Conservation (phyloP, 345 rosid genomes). For the Bruguiera sexangula region DNA sequence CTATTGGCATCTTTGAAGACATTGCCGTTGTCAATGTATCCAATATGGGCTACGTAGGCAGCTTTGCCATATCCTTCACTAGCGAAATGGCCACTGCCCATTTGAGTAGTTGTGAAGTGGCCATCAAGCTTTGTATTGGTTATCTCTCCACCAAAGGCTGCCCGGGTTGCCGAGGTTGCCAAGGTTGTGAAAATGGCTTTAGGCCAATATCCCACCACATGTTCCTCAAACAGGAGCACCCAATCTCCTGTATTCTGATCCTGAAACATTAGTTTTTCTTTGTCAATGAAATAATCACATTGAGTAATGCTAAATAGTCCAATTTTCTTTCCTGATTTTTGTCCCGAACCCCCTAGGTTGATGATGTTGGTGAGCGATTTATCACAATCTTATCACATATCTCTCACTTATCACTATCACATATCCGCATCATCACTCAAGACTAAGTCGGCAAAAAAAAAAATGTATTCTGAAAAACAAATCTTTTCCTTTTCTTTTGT, state of each 20-base stretch:
- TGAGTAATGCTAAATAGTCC: too few relatives aligned
- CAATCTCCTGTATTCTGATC: constrained; percentile 4
- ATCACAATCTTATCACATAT: too few relatives aligned
- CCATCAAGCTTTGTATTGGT: background rate
- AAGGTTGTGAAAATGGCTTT: background rate
- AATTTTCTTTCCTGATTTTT: too few relatives aligned
- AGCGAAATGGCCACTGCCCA: constrained; percentile 19
- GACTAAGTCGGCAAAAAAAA: too few relatives aligned
- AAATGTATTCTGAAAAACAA: too few relatives aligned
- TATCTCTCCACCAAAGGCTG: constrained; percentile 5
- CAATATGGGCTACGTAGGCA: background rate
- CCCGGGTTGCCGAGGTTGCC: background rate
- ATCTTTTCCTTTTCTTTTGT: too few relatives aligned
- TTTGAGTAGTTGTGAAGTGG: constrained; percentile 12
- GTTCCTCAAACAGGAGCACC: background rate
- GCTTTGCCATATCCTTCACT: constrained; percentile 10
- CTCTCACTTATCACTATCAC: too few relatives aligned
- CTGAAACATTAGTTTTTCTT: background rate
- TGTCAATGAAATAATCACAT: too few relatives aligned
- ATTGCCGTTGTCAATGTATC: background rate
- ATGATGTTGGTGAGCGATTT: too few relatives aligned
- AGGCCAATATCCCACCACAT: constrained; percentile 15
- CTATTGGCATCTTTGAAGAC: background rate
- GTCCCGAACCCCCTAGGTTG: too few relatives aligned
- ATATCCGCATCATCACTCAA: too few relatives aligned